These are phyloP conservation scores for Aspergillus affinis DNA, from an alignment of 495 filamentous ascomycete species.

Conservation along the genomic window DNA sequence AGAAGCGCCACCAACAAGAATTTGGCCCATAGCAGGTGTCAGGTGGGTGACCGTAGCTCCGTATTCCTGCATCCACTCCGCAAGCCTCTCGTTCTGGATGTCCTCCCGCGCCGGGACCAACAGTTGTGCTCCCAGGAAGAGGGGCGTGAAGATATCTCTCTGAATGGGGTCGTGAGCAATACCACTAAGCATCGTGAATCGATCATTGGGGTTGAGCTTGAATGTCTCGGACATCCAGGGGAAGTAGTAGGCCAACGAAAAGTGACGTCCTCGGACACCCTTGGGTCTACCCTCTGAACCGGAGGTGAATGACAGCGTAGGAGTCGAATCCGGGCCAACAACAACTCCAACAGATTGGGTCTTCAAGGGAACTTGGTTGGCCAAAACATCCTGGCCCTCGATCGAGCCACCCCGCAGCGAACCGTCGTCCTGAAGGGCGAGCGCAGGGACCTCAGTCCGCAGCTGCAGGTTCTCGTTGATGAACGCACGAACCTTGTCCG, in stretches of 20 bases:
- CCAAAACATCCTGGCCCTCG: conserved; percentile 66
- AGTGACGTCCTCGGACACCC: conserved; percentile 88
- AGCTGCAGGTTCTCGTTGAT: conserved; percentile 72
- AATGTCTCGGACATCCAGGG: conserved; percentile 91
- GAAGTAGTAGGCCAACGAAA: conserved; percentile 82
- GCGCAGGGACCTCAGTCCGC: conserved; percentile 72
- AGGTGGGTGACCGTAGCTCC: conserved; percentile 83
- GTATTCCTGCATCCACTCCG: conserved; percentile 86
- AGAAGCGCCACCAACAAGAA: conserved; percentile 82
- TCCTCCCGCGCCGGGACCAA: conserved; percentile 80
- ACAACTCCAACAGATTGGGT: conserved; percentile 64
- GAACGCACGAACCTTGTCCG: conserved; percentile 67
- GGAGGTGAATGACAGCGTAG: conserved; percentile 82
- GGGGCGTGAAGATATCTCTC: conserved; percentile 89
- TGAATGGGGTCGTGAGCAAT: conserved; percentile 90
- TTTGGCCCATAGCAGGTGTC: conserved; percentile 94
- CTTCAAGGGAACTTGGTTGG: conserved; percentile 50
- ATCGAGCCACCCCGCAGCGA: conserved; percentile 64
- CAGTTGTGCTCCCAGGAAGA: conserved; percentile 82
- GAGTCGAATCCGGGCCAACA: conserved; percentile 87
- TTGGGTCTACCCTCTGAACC: conserved; percentile 84
- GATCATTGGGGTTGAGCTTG: conserved; percentile 67
- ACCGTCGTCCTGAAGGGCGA: conserved; percentile 76
- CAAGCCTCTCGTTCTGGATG: conserved; percentile 84
- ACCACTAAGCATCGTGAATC: conserved; percentile 82